Percentiles rank a stretch among this genome's conserved stretches.
These are phyloP conservation scores for Spizellomyces punctatus DNA, from an alignment of 192 early-diverging fungal genomes.

Conservation along the genomic window DNA sequence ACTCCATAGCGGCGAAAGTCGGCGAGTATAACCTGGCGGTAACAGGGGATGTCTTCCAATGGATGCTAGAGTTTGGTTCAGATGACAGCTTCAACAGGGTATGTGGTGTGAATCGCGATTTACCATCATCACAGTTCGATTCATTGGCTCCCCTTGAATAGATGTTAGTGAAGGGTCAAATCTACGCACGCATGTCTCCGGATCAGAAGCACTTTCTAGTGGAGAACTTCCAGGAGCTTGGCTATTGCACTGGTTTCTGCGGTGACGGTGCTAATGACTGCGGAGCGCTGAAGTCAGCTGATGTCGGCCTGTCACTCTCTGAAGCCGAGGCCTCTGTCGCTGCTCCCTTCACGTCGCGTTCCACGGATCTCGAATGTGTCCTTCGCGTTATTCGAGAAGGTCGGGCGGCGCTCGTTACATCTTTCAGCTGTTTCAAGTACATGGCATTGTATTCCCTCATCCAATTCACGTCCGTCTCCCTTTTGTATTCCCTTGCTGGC, in stretches of 20 bases:
- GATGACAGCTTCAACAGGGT: conserved; percentile 56
- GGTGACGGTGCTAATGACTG: conserved; percentile 99
- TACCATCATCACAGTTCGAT: background rate
- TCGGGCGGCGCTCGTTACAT: conserved; percentile 92
- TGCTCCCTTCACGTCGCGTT: conserved; percentile 93
- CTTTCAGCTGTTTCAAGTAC: conserved; percentile 98
- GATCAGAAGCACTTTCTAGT: conserved; percentile 97
- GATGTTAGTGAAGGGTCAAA: conserved; percentile 87
- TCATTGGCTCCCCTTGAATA: conserved; percentile 28
- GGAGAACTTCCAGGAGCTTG: conserved; percentile 82
- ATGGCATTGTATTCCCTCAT: conserved; percentile 98
- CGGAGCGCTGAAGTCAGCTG: conserved; percentile 93
- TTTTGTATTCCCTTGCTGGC: conserved; percentile 85
- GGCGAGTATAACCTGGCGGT: conserved; percentile 82
- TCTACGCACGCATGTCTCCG: conserved; percentile 98
- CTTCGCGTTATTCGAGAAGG: conserved; percentile 89
- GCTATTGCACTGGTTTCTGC: conserved; percentile 95
- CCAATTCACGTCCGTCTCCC: conserved; percentile 92
- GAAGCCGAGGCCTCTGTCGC: conserved; percentile 98
- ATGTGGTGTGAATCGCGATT: background rate
- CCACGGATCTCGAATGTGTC: conserved; percentile 90
- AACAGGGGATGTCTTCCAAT: conserved; percentile 95
- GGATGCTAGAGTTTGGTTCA: conserved; percentile 81
- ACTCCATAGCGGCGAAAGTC: conserved; percentile 25
- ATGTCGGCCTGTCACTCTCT: conserved; percentile 93